These are phyloP conservation scores for Dispira simplex DNA, from an alignment of 192 early-diverging fungal species.

Conservation along the genomic window DNA sequence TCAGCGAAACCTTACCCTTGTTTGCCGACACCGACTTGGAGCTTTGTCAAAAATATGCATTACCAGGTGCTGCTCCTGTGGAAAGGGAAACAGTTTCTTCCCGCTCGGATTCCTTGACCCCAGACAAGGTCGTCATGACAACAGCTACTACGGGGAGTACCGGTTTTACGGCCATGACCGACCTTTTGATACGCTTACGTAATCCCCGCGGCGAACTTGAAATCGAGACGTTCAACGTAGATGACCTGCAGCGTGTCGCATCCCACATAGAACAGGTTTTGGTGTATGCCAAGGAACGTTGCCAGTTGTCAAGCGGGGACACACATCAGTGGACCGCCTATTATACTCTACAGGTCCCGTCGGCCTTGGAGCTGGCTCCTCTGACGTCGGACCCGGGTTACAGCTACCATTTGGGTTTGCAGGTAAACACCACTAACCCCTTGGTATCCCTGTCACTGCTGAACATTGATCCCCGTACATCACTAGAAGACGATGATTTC, in stretches of 20 bases:
- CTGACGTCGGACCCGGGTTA: not conserved
- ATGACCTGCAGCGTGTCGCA: not conserved
- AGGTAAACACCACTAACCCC: not conserved
- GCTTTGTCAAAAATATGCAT: not conserved
- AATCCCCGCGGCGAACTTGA: too few relatives aligned
- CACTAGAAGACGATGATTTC: not conserved
- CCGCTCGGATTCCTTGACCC: not conserved
- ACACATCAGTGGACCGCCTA: not conserved
- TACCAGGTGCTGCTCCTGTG: not conserved
- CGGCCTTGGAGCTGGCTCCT: not conserved
- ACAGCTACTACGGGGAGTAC: not conserved
- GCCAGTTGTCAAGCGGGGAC: not conserved
- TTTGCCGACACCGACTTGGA: not conserved
- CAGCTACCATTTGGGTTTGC: not conserved
- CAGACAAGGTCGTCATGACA: not conserved
- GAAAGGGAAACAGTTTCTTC: not conserved
- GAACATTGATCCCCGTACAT: not conserved
- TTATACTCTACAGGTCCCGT: not conserved
- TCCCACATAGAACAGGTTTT: not conserved
- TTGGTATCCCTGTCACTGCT: slow-evolving; percentile 1
- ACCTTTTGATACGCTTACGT: too few relatives aligned
- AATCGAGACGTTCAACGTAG: not conserved
- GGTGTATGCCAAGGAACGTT: not conserved
- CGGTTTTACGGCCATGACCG: not conserved
- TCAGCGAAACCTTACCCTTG: not conserved